Evolutionary conservation across 371 early-diverging fungal genomes (phyloP).

Genomic region (Capniomyces stellatus): DNA sequence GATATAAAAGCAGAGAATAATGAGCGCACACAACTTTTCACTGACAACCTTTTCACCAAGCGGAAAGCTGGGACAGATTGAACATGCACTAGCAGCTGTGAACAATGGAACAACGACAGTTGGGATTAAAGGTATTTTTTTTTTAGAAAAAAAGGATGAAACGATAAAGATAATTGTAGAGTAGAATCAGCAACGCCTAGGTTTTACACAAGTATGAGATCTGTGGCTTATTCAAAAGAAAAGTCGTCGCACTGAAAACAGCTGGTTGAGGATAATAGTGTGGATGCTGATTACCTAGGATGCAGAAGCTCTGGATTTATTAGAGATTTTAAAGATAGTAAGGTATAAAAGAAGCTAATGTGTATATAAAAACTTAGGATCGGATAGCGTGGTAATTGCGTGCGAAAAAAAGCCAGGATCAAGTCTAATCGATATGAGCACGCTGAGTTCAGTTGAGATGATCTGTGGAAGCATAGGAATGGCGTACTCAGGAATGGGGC

Average conservation of each 20-base stretch:
- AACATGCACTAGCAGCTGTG: conserved; percentile 95
- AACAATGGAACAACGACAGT: conserved; percentile 89
- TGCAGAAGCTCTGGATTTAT: no score
- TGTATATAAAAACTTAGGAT: conserved; percentile 33
- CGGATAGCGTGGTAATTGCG: conserved; percentile 94
- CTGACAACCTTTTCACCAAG: conserved; percentile 99
- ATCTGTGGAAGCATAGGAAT: conserved; percentile 88
- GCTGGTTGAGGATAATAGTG: no score
- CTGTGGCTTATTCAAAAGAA: no score
- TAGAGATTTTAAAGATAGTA: no score
- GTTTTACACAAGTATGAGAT: no score
- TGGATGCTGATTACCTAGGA: no score
- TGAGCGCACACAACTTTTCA: conserved; percentile 76
- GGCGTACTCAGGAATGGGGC: conserved; percentile 97
- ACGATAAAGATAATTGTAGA: background rate
- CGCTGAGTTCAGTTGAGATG: conserved; percentile 72
- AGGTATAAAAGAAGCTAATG: no score
- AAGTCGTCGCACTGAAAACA: no score
- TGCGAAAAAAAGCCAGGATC: conserved; percentile 93
- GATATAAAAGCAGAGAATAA: background rate
- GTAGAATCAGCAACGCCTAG: no score
- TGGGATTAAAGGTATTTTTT: conserved; percentile 80
- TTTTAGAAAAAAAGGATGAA: conserved; percentile 1
- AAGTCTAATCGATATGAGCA: conserved; percentile 78
- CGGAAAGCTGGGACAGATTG: conserved; percentile 98